phyloP scores from a whole-genome alignment of 2,329 filamentous ascomycete species.

The Aspergillus ochraceoroseus region DNA sequence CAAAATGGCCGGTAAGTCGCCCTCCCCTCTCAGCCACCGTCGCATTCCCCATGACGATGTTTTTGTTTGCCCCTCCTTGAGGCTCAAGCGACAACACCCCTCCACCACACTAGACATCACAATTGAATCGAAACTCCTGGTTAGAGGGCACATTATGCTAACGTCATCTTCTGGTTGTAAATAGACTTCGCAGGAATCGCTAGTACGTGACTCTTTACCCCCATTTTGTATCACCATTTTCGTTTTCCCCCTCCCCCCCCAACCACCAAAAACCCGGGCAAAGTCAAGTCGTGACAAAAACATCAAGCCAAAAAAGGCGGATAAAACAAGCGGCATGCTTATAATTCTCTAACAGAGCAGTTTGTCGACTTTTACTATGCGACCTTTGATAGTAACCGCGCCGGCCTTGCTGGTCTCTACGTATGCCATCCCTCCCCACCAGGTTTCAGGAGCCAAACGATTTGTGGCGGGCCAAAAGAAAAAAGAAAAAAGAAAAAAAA shows the following conservation, averaged over 20 bases:
- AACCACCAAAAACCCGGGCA: too few relatives aligned
- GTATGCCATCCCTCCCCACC: slow-evolving; percentile 51
- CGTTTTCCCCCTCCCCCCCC: neutral
- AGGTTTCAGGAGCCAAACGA: too few relatives aligned
- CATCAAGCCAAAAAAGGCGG: neutral
- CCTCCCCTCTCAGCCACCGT: neutral
- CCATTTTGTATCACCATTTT: neutral
- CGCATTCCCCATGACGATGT: slow-evolving; percentile 6
- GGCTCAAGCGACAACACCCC: slow-evolving; percentile 14
- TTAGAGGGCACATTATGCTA: slow-evolving; percentile 15
- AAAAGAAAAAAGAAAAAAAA: neutral
- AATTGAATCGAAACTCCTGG: neutral
- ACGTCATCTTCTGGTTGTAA: neutral
- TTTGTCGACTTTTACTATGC: slow-evolving; percentile 91
- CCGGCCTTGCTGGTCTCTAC: slow-evolving; percentile 66
- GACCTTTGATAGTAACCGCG: slow-evolving; percentile 72
- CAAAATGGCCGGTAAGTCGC: slow-evolving; percentile 37
- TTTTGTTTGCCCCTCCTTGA: slow-evolving; percentile 23
- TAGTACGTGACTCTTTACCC: slow-evolving; percentile 31
- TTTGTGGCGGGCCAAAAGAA: neutral
- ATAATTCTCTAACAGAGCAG: slow-evolving; percentile 57
- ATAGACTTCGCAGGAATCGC: slow-evolving; percentile 40
- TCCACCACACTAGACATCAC: slow-evolving; percentile 11
- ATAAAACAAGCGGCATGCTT: slow-evolving; percentile 16
- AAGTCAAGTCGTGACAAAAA: too few relatives aligned